A percentile compares a stretch with the other conserved stretches of the same genome.
phyloP scores from a whole-genome alignment of 169 alveolate genomes.

The Plasmodium billcollinsi region DNA sequence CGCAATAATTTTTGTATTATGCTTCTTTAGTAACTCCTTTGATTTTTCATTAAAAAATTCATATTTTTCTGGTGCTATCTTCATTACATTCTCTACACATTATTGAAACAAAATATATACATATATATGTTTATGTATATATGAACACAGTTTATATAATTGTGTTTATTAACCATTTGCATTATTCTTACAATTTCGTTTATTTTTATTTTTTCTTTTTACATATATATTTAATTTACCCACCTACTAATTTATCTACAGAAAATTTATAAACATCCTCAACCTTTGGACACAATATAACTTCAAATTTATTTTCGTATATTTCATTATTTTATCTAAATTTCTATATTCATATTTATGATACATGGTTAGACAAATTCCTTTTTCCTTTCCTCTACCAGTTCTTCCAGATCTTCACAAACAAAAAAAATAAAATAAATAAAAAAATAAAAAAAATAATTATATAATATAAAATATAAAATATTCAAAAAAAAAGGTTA shows the following conservation, averaged over 20 bases:
- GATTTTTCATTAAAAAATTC: slow-evolving; percentile 67
- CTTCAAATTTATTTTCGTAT: slow-evolving; percentile 65
- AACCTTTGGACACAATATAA: slow-evolving; percentile 53
- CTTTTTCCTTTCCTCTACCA: slow-evolving; percentile 66
- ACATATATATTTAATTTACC: neutral
- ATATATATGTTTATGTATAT: neutral
- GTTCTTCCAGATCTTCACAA: slow-evolving; percentile 54
- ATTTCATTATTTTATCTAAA: slow-evolving; percentile 56
- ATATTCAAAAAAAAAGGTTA: neutral
- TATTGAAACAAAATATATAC: neutral
- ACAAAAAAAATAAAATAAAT: slow-evolving; percentile 8
- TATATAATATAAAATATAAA: slow-evolving; percentile 5
- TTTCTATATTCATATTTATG: slow-evolving; percentile 69
- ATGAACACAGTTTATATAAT: neutral
- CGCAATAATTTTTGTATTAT: slow-evolving; percentile 67
- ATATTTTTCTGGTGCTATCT: slow-evolving; percentile 48
- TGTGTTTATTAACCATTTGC: neutral
- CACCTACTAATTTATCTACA: slow-evolving; percentile 55
- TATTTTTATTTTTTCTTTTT: neutral
- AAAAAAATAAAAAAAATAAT: neutral
- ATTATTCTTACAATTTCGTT: slow-evolving; percentile 1
- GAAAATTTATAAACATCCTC: slow-evolving; percentile 72
- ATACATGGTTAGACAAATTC: slow-evolving; percentile 67
- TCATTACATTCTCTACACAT: slow-evolving; percentile 54
- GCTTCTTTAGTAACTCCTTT: slow-evolving; percentile 29